Conservation (phyloP, 768 basidiomycete species). For the Erythrobasidium yunnanense region DNA sequence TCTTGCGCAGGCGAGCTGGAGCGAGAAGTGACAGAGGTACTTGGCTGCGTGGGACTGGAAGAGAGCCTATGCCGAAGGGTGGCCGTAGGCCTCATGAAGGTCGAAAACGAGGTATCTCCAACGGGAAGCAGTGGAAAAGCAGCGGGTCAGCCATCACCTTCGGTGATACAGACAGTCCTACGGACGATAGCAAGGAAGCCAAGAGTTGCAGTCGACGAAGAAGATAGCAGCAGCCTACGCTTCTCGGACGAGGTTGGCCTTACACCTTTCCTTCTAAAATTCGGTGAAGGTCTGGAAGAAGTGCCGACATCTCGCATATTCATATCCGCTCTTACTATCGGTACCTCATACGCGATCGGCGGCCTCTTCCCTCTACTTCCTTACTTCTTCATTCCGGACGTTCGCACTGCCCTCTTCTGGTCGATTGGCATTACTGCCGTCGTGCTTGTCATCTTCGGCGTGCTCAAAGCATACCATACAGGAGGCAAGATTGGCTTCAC, state of each 20-base stretch:
- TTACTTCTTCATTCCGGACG: conserved; percentile 63
- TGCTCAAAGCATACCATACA: conserved; percentile 67
- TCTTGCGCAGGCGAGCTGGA: conserved; percentile 94
- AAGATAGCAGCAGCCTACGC: conserved; percentile 48
- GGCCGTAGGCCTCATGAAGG: conserved; percentile 55
- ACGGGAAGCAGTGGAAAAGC: conserved; percentile 49
- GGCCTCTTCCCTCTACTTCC: conserved; percentile 70
- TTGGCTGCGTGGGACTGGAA: conserved; percentile 81
- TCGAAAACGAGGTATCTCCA: conserved; percentile 44
- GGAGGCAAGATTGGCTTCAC: conserved; percentile 44
- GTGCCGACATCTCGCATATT: conserved; percentile 73
- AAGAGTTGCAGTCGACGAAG: conserved; percentile 46
- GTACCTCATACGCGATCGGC: conserved; percentile 77
- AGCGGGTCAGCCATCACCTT: conserved; percentile 26
- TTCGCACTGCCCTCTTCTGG: conserved; percentile 47
- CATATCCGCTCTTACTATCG: conserved; percentile 86
- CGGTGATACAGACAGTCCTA: conserved; percentile 30
- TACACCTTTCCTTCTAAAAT: conserved; percentile 87
- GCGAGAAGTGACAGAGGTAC: conserved; percentile 76
- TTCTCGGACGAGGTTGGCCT: conserved; percentile 74
- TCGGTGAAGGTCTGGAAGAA: conserved; percentile 91
- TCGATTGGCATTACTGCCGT: conserved; percentile 67
- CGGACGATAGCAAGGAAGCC: conserved; percentile 33
- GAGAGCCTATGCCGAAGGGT: conserved; percentile 67
- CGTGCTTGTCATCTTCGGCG: conserved; percentile 79